These are phyloP conservation scores for Trichoderma citrinoviride DNA, from an alignment of 2,329 filamentous ascomycete genomes.

Conservation along the genomic window DNA sequence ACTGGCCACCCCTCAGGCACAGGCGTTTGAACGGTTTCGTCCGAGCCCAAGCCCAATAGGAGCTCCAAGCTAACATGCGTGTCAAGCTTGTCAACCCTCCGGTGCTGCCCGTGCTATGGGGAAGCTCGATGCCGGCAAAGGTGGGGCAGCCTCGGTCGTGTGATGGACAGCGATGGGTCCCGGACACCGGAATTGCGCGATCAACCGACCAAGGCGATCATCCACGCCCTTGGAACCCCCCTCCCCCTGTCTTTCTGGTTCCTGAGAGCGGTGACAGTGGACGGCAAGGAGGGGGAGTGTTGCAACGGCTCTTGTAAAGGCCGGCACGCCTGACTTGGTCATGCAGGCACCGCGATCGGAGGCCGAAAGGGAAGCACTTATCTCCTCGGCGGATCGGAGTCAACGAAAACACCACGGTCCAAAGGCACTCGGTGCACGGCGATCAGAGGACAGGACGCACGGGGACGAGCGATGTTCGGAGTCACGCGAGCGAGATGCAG, in stretches of 20 bases:
- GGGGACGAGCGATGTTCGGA: not conserved
- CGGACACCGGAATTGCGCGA: not conserved
- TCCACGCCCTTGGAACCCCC: constrained; percentile 3
- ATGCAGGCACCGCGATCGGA: constrained; percentile 21
- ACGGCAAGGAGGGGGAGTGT: not conserved
- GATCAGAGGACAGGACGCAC: constrained; percentile 1
- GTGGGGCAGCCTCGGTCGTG: constrained; percentile 15
- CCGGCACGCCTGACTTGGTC: constrained; percentile 16
- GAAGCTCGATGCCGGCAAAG: not conserved
- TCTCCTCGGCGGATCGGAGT: constrained; percentile 3
- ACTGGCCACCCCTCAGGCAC: not conserved
- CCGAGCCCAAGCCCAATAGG: not conserved
- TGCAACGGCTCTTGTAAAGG: not conserved
- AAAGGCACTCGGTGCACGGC: not conserved
- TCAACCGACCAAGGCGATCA: not conserved
- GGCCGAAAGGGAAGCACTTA: not conserved
- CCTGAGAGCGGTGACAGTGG: constrained; percentile 1
- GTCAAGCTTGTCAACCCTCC: constrained; percentile 1
- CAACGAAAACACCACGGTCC: not conserved
- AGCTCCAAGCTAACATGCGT: not conserved
- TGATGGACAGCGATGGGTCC: constrained; percentile 6
- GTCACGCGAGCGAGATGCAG: not conserved
- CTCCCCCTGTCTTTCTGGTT: not conserved
- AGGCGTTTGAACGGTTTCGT: constrained; percentile 2
- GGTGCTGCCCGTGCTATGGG: constrained; percentile 7